Evolutionary conservation across 2,329 filamentous ascomycete species (phyloP).

Genomic region (Diaporthe australafricana): DNA sequence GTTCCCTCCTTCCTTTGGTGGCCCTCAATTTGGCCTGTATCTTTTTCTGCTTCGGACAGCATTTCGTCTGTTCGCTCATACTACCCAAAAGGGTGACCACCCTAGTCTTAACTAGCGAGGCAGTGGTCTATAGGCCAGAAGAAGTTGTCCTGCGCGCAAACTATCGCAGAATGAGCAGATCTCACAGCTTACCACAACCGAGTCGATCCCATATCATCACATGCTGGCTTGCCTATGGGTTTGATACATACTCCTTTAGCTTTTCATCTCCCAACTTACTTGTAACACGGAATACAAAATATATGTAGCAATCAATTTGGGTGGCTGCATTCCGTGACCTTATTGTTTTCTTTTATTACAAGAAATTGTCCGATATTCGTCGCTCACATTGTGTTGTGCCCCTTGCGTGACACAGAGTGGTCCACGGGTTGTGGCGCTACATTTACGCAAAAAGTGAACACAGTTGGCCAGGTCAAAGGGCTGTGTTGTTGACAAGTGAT

Average conservation of each 20-base stretch:
- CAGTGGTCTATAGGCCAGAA: too few species aligned
- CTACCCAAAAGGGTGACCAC: too few species aligned
- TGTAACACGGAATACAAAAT: too few species aligned
- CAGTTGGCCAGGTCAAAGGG: background rate
- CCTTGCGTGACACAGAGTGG: background rate
- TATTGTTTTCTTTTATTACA: too few species aligned
- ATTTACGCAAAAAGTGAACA: background rate
- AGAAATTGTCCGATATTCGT: too few species aligned
- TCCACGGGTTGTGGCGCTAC: background rate
- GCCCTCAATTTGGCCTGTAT: background rate
- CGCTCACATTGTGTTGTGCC: background rate
- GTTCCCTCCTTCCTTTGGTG: background rate
- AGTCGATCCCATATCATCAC: background rate
- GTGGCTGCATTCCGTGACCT: background rate
- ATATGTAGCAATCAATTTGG: too few species aligned
- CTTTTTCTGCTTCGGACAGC: background rate
- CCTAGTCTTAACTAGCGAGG: too few species aligned
- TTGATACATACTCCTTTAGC: too few species aligned
- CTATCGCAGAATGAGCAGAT: background rate
- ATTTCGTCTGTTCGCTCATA: too few species aligned
- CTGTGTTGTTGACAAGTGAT: background rate
- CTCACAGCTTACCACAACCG: background rate
- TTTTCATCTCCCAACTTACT: too few species aligned
- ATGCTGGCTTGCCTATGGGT: too few species aligned
- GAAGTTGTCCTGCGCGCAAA: too few species aligned